Evolutionary conservation across 2,329 filamentous ascomycete genomes (phyloP).

Genomic region (Aspergillus quadricinctus): DNA sequence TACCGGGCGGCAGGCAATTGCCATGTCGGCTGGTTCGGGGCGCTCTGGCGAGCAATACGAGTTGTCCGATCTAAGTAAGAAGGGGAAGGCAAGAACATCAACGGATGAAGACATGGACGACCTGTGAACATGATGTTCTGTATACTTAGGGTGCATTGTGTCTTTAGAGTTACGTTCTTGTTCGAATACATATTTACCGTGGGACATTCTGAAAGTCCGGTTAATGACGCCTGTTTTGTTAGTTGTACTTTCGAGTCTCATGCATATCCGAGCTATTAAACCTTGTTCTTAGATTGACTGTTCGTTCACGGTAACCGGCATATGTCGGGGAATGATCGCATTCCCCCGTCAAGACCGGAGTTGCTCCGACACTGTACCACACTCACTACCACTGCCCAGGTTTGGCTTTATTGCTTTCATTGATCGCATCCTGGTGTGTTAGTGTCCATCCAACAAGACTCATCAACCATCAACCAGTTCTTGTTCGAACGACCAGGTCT

Average conservation of each 20-base stretch:
- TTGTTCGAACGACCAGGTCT: background rate
- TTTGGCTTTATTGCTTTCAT: background rate
- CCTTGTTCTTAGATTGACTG: background rate
- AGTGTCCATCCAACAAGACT: background rate
- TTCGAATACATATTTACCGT: background rate
- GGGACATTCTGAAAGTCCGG: background rate
- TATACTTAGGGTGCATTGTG: background rate
- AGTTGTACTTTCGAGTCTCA: background rate
- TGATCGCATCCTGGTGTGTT: background rate
- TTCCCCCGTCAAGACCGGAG: background rate
- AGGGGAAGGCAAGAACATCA: conserved; percentile 15
- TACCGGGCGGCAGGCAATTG: conserved; percentile 75
- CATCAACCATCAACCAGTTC: background rate
- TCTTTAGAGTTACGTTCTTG: background rate
- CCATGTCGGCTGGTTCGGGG: conserved; percentile 55
- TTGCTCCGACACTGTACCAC: background rate
- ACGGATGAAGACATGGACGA: conserved; percentile 32
- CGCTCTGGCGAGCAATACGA: conserved; percentile 53
- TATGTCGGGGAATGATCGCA: background rate
- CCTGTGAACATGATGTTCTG: conserved; percentile 23
- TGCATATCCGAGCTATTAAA: conserved; percentile 2
- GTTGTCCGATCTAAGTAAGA: conserved; percentile 43
- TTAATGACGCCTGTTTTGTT: background rate
- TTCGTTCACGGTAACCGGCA: background rate
- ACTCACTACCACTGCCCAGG: background rate